These are phyloP conservation scores for Starmerella khaoyaiensis DNA, from an alignment of 805 yeast genomes.

Conservation along the genomic window DNA sequence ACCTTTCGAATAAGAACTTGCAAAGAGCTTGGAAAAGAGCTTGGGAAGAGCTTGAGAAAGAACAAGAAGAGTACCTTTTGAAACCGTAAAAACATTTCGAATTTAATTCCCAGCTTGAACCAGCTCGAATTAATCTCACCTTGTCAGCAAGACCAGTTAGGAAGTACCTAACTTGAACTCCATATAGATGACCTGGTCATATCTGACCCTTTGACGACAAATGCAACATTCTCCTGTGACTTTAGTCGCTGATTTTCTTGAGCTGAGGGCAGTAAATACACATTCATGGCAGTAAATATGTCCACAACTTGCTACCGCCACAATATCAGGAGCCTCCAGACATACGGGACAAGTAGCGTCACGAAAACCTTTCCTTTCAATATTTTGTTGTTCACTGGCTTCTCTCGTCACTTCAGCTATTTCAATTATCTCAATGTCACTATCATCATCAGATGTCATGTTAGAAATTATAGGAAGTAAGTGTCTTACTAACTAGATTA, in stretches of 20 bases:
- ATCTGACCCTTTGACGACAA: constrained; percentile 18
- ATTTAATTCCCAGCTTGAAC: too few species aligned
- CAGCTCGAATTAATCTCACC: too few species aligned
- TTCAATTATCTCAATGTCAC: constrained; percentile 17
- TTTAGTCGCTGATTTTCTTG: constrained; percentile 7
- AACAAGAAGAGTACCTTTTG: too few species aligned
- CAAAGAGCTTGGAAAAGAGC: too few species aligned
- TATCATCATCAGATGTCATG: constrained; percentile 1
- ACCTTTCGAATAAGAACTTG: too few species aligned
- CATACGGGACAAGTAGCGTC: constrained; percentile 17
- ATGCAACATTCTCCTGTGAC: constrained; percentile 16
- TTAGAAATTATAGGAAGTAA: too few species aligned
- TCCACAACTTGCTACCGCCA: constrained; percentile 20
- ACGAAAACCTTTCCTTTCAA: constrained; percentile 1
- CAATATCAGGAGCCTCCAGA: constrained; percentile 18
- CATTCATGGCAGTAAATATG: constrained; percentile 21
- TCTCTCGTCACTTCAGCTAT: background rate
- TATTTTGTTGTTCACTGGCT: background rate
- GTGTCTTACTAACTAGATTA: too few species aligned
- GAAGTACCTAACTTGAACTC: constrained; percentile 15
- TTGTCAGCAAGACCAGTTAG: too few species aligned
- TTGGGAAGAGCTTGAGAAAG: too few species aligned
- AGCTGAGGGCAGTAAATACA: constrained; percentile 16
- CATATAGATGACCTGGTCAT: constrained; percentile 15
- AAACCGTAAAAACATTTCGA: too few species aligned